These are phyloP conservation scores for Xylaria longipes DNA, from an alignment of 495 filamentous ascomycete species.

Conservation along the genomic window DNA sequence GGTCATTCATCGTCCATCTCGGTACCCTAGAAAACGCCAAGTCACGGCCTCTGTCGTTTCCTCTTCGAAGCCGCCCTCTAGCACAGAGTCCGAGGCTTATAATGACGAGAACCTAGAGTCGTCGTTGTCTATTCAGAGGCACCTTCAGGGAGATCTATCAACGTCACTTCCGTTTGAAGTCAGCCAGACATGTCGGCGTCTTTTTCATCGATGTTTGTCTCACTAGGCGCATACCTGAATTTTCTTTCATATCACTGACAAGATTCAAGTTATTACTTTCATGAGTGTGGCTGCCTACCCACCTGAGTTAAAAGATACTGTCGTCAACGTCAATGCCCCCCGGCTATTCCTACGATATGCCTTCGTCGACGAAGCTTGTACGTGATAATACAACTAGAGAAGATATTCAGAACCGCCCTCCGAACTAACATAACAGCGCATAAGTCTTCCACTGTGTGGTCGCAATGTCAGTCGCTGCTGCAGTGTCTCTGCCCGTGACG, in stretches of 20 bases:
- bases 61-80: neutral
- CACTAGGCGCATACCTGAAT: neutral
- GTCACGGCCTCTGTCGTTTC: neutral
- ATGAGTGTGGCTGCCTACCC: conserved; percentile 13
- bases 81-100: neutral
- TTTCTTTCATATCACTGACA: neutral
- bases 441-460: conserved; percentile 29
- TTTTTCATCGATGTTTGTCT: conserved; percentile 17
- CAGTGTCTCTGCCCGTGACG: conserved; percentile 4
- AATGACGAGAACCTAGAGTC: neutral
- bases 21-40: neutral
- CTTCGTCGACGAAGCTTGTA: conserved; percentile 32
- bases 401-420: neutral
- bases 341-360: conserved; percentile 25
- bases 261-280: conserved; percentile 13
- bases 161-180: neutral
- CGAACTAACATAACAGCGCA: neutral
- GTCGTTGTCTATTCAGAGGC: neutral
- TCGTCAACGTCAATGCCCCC: conserved; percentile 5
- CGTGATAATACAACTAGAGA: neutral
- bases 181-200: neutral
- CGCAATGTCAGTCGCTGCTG: conserved; percentile 23
- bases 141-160: neutral
- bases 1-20: conserved; percentile 24
- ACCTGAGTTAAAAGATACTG: conserved; percentile 17